Base-by-base conservation (phyloP, 2,329 filamentous ascomycete genomes). In the Pseudogymnoascus sp. region DNA sequence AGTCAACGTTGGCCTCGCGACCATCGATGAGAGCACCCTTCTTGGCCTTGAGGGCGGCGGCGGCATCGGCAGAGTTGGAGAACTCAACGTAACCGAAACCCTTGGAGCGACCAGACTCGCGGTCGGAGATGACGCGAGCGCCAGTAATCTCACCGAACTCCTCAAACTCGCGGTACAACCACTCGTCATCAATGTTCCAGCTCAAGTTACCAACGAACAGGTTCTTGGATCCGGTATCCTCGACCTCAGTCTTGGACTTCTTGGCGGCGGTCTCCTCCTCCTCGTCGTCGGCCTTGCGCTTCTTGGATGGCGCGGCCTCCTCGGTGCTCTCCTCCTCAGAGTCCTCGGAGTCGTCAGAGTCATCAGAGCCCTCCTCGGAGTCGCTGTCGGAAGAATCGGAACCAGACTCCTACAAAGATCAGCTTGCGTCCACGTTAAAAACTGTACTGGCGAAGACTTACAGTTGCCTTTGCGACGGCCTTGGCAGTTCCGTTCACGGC, bases 71-170 rank as follows among this genome's bases (percentile, higher is more conserved):
- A 66, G 80, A 77, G 65, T 79, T 81, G 71, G 76, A 76, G 74
- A 86, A 90, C 74, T 90, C 87, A 67, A 90, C 86, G 71, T 89
- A 90, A 62, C 87, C 87, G 73, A 88, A 90, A 64, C 85, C 87
- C 77, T 87, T 88, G 72, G 86, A 87, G 69, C 85, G 83, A 67
- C 86, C 86, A 72, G 78, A 80, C 39, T 83, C 83, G 68, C 82
- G 82, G 74, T 89, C 86, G 68, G 81, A 87, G 72, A 90, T 84
- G 73, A 89, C 80, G 70, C 84, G 82, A 65, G 81, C 81, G 69
- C 84, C 81, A 68, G 77, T 75, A 66, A 89, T 81, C 73, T 86
- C 83, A 68, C 86, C 86, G 68, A 87, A 89, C 67, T 80, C 76
- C 74, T 86, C 81, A 70, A 90, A 90, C 74, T 89, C 86, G 63